Conservation (phyloP, 306 rosid species). For the Begonia masoniana region DNA sequence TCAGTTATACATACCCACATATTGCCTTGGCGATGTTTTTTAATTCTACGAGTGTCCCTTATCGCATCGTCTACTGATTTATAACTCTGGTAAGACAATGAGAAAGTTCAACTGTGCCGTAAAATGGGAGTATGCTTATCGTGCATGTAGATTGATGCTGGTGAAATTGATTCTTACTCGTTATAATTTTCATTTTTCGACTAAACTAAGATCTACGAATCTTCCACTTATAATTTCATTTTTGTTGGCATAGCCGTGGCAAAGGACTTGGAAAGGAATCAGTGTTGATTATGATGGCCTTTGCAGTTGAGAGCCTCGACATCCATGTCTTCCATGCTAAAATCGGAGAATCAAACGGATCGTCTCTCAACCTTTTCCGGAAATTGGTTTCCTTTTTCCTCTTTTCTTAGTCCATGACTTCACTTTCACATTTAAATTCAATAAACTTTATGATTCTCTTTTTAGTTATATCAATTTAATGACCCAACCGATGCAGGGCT, state of each 20-base stretch:
- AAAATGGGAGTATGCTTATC: too few relatives aligned
- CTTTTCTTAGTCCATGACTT: constrained; percentile 6
- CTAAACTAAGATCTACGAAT: not conserved
- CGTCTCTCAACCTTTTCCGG: constrained; percentile 60
- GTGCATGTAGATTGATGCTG: too few relatives aligned
- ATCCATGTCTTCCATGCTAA: constrained; percentile 51
- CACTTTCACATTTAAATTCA: not conserved
- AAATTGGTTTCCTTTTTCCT: constrained; percentile 52
- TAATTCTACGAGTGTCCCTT: too few relatives aligned
- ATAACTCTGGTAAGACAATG: too few relatives aligned
- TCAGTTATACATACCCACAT: too few relatives aligned
- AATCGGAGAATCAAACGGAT: constrained; percentile 74
- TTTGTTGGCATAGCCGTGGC: constrained; percentile 72
- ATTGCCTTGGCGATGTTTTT: too few relatives aligned
- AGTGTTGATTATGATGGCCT: constrained; percentile 69
- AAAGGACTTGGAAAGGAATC: constrained; percentile 83
- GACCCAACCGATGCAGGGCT: constrained; percentile 45
- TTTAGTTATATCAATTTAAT: too few relatives aligned
- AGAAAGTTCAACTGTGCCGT: too few relatives aligned
- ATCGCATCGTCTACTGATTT: too few relatives aligned
- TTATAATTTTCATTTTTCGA: too few relatives aligned
- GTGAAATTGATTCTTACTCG: too few relatives aligned
- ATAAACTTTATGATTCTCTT: not conserved
- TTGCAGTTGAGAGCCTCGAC: constrained; percentile 52
- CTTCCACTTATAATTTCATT: too few relatives aligned